Percentiles rank a stretch among this genome's conserved stretches.
phyloP scores from a whole-genome alignment of 352 stramenopile species.

The Phytophthora megakarya region DNA sequence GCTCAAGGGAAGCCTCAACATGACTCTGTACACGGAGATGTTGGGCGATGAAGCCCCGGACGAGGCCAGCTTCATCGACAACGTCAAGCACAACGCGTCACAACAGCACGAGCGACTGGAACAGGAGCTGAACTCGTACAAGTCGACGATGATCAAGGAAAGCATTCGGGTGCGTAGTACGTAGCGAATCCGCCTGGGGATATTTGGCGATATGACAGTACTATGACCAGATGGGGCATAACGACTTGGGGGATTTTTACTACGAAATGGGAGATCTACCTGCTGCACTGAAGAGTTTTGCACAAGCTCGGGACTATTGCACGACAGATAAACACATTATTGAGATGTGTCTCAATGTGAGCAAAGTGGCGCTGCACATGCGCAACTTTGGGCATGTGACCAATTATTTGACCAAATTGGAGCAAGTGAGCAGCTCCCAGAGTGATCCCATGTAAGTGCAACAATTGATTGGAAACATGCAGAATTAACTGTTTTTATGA shows the following conservation, averaged over 20 bases:
- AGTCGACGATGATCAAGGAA: slow-evolving; percentile 92
- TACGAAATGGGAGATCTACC: slow-evolving; percentile 81
- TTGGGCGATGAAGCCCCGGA: slow-evolving; percentile 51
- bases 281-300: slow-evolving; percentile 83
- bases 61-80: slow-evolving; percentile 61
- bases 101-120: slow-evolving; percentile 84
- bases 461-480: slow-evolving; percentile 1
- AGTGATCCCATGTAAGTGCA: slow-evolving; percentile 64
- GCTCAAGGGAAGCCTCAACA: slow-evolving; percentile 69
- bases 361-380: slow-evolving; percentile 89
- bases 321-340: slow-evolving; percentile 91
- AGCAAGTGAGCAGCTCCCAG: slow-evolving; percentile 75
- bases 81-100: slow-evolving; percentile 58
- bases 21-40: slow-evolving; percentile 71
- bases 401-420: slow-evolving; percentile 89
- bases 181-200: background rate
- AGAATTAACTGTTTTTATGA: slow-evolving; percentile 16
- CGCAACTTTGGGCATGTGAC: slow-evolving; percentile 84
- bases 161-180: slow-evolving; percentile 74
- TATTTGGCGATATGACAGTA: slow-evolving; percentile 1
- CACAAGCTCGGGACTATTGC: slow-evolving; percentile 89
- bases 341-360: slow-evolving; percentile 91
- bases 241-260: slow-evolving; percentile 89
- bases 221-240: slow-evolving; percentile 82
- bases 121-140: slow-evolving; percentile 91